Evolutionary conservation across 2,329 filamentous ascomycete species (phyloP), one percentile per base, ranked within the genome.

Genomic region (Elsinoe arachidis): DNA sequence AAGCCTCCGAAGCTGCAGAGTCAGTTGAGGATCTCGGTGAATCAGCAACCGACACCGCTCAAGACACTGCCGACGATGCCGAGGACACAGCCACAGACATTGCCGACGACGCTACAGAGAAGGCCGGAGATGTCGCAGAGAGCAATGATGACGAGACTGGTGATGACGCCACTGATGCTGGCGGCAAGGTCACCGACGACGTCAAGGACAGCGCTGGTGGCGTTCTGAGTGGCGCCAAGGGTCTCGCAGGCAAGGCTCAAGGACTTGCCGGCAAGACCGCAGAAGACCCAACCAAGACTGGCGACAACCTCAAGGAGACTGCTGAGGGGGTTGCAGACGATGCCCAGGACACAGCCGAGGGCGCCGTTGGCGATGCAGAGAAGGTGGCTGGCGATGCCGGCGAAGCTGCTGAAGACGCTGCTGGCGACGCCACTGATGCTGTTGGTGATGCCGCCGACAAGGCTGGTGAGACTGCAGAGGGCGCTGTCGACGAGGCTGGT

Each of bases 171-270:
- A 53, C 49, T 38, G 59, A 70, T 51, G 65, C 61, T 23, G 63
- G 68, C 41, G 69, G 68, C 37, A 68, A 70, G 52, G 65, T 65
- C 26, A 66, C 68, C 56, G 67, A 65, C 61, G 58, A 60, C 30
- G 59, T 61, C 19, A 66, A 71, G 38, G 59, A 63, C 33, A 60
- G 68, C 46, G 66, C 67, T 49, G 67, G 70, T 46, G 71, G 73
- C 56, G 68, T 74, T 14, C 59, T 75, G 61, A 73, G 70, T 59
- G 72, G 73, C 58, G 74, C 74, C 38, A 72, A 75, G 52, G 73
- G 73, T 57, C 71, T 77, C 19, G 74, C 75, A 62, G 74, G 72
- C 60, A 73, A 74, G 63, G 76, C 75, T 35, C 71, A 71, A n/a
- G 72, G 71, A 57, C 66, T 76, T 39, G 74, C 74, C 30, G 72